phyloP scores from a whole-genome alignment of 495 filamentous ascomycete genomes.

The Aspergillus steynii region DNA sequence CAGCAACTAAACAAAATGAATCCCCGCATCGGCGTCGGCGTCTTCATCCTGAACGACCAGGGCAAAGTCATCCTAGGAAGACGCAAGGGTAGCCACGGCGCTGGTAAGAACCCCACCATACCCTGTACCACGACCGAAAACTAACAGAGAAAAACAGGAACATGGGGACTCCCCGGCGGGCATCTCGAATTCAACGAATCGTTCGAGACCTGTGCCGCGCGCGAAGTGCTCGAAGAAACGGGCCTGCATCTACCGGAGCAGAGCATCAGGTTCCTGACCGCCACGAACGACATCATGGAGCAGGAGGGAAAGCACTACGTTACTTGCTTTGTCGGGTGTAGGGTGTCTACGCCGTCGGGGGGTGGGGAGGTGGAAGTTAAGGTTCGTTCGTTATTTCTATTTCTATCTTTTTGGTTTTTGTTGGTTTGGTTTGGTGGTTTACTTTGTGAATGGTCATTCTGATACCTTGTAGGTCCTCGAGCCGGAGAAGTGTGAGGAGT shows the following conservation, averaged over 20 bases:
- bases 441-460: neutral
- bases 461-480: constrained; percentile 12
- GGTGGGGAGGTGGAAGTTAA: neutral
- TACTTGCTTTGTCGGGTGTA: constrained; percentile 17
- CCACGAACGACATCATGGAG: constrained; percentile 21
- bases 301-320: constrained; percentile 22
- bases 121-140: neutral
- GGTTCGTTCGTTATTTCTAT: neutral
- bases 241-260: constrained; percentile 2
- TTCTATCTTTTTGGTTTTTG: neutral
- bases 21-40: constrained; percentile 33
- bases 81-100: constrained; percentile 38
- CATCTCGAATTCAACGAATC: constrained; percentile 21
- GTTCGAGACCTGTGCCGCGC: constrained; percentile 15
- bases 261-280: constrained; percentile 11
- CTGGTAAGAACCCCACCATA: constrained; percentile 22
- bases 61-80: constrained; percentile 37
- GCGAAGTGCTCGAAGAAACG: constrained; percentile 22
- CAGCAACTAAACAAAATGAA: constrained; percentile 11
- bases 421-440: neutral
- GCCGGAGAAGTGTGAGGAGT: constrained; percentile 17
- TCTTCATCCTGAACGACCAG: constrained; percentile 31
- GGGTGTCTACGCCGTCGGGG: neutral
- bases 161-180: constrained; percentile 25
- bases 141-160: constrained; percentile 10